A percentile compares a stretch with the other conserved stretches of the same genome.
These are phyloP conservation scores for Colletotrichum sp. DNA, from an alignment of 2,329 filamentous ascomycete genomes.

Conservation along the genomic window DNA sequence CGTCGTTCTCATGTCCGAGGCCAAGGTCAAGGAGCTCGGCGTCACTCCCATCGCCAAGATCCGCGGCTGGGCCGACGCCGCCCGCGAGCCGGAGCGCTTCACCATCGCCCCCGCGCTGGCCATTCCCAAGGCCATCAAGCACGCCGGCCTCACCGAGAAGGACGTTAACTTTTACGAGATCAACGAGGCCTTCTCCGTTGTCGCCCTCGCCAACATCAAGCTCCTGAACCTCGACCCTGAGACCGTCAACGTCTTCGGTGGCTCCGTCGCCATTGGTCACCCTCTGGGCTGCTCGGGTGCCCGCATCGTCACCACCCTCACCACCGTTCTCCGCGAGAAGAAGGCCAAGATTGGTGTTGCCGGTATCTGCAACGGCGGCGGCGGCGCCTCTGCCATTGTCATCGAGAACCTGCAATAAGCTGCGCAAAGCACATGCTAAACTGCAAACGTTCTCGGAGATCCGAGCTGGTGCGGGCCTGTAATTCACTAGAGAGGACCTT, in stretches of 20 bases:
- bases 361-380: constrained; percentile 97
- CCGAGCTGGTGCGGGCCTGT: background rate
- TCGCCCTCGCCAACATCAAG: constrained; percentile 96
- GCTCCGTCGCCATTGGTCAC: constrained; percentile 94
- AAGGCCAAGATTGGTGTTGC: constrained; percentile 92
- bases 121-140: constrained; percentile 96
- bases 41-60: constrained; percentile 96
- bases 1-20: constrained; percentile 91
- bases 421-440: background rate
- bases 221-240: constrained; percentile 78
- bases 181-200: constrained; percentile 98
- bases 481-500: background rate
- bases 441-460: background rate
- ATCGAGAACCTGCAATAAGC: constrained; percentile 74
- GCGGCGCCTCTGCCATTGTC: constrained; percentile 91
- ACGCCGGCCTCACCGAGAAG: constrained; percentile 80
- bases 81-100: constrained; percentile 90
- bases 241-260: constrained; percentile 94
- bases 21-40: constrained; percentile 88
- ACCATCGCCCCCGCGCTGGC: constrained; percentile 92
- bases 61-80: constrained; percentile 95
- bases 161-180: constrained; percentile 96
- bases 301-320: constrained; percentile 88
- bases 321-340: constrained; percentile 88
- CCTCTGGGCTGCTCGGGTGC: constrained; percentile 93